These are phyloP conservation scores for Aquilaria malaccensis DNA, from an alignment of 345 rosid species.

Conservation along the genomic window DNA sequence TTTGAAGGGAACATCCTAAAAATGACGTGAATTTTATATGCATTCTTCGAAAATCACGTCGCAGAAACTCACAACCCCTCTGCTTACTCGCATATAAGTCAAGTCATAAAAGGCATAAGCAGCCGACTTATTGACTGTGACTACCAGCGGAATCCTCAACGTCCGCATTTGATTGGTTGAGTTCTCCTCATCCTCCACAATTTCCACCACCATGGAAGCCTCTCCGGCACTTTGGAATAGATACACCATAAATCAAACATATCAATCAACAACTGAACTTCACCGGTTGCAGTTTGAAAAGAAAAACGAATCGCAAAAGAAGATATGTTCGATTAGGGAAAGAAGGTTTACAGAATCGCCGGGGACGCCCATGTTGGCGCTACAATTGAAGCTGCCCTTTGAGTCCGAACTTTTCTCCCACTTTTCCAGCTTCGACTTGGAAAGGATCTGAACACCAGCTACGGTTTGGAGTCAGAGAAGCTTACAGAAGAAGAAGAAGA, in stretches of 20 bases:
- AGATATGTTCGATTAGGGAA: not conserved
- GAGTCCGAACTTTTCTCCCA: slow-evolving; percentile 41
- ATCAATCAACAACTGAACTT: too few relatives aligned
- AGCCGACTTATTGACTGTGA: slow-evolving; percentile 72
- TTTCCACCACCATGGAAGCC: slow-evolving; percentile 79
- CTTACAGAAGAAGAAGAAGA: slow-evolving; percentile 7
- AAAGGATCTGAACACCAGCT: slow-evolving; percentile 41
- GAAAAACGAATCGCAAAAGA: not conserved
- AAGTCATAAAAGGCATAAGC: slow-evolving; percentile 79
- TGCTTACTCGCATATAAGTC: slow-evolving; percentile 51
- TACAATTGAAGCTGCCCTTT: slow-evolving; percentile 33
- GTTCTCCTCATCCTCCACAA: slow-evolving; percentile 94
- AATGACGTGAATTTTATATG: not conserved
- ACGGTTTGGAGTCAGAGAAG: not conserved
- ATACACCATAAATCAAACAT: not conserved
- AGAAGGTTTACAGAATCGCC: slow-evolving; percentile 33
- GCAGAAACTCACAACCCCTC: not conserved
- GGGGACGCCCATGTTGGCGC: slow-evolving; percentile 53
- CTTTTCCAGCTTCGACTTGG: slow-evolving; percentile 58
- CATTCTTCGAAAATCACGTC: not conserved
- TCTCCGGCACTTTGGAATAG: slow-evolving; percentile 65
- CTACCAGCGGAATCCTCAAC: slow-evolving; percentile 66
- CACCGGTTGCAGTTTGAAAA: not conserved
- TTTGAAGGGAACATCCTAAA: slow-evolving; percentile 60
- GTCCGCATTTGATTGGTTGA: slow-evolving; percentile 63